Evolutionary conservation across 2,329 filamentous ascomycete species (phyloP).

Genomic region (Didymella arachidicola): DNA sequence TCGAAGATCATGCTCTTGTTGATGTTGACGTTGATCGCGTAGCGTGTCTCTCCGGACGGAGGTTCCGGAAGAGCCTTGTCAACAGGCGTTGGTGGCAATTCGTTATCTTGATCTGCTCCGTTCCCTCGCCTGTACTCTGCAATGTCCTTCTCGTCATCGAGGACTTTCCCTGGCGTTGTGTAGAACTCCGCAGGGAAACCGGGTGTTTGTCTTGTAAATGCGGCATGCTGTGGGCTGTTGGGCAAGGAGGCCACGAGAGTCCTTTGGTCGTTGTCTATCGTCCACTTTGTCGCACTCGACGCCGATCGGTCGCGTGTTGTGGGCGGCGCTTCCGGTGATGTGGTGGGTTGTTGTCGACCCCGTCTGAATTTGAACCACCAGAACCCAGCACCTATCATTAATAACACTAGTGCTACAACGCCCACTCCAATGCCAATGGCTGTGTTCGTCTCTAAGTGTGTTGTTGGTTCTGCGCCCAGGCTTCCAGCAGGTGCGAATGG

Average conservation of each 20-base stretch:
- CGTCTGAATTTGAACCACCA: conserved; percentile 35
- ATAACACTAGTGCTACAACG: conserved; percentile 28
- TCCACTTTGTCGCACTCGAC: conserved; percentile 30
- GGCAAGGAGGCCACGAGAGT: conserved; percentile 37
- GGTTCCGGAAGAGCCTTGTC: conserved; percentile 24
- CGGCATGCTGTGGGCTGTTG: conserved; percentile 33
- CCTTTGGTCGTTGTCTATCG: conserved; percentile 31
- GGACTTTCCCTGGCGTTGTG: conserved; percentile 19
- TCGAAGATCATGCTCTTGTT: conserved; percentile 43
- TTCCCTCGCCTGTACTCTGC: conserved; percentile 11
- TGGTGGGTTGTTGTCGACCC: conserved; percentile 21
- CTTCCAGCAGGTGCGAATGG: conserved; percentile 29
- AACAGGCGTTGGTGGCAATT: conserved; percentile 9
- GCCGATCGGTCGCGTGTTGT: conserved; percentile 22
- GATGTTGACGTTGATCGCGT: conserved; percentile 39
- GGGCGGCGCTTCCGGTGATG: conserved; percentile 26
- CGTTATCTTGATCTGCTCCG: neutral
- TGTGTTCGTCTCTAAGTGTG: conserved; percentile 29
- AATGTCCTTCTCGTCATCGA: conserved; percentile 10
- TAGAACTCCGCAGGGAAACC: conserved; percentile 25
- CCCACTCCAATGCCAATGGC: conserved; percentile 42
- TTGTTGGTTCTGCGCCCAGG: conserved; percentile 25
- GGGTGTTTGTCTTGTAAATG: conserved; percentile 21
- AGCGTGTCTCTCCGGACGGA: conserved; percentile 29
- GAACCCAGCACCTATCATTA: conserved; percentile 32